Percentiles rank a stretch among this genome's conserved stretches.
Evolutionary conservation across 2,329 filamentous ascomycete species (phyloP).

Genomic region (Verticillium klebahnii): DNA sequence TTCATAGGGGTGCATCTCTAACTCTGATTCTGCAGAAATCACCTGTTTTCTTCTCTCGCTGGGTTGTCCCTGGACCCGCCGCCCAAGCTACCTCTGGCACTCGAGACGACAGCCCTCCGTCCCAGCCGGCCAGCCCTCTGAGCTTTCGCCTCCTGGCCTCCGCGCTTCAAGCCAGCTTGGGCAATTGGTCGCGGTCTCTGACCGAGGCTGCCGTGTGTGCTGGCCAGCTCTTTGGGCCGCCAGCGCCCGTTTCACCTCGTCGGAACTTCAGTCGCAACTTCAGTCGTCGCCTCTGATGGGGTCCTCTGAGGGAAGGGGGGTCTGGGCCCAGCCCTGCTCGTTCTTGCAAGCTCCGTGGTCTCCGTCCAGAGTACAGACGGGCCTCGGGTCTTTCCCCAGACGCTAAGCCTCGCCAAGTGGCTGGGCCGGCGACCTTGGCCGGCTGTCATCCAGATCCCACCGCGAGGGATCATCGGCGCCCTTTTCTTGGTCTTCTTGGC

Average conservation of each 20-base stretch:
- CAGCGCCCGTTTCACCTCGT: neutral
- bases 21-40: conserved; percentile 12
- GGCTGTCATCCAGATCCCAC: neutral
- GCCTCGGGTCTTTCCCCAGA: neutral
- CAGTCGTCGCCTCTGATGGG: neutral
- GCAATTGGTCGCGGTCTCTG: neutral
- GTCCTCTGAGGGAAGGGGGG: neutral
- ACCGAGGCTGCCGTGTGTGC: neutral
- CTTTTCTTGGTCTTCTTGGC: neutral
- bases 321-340: neutral
- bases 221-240: neutral
- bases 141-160: neutral
- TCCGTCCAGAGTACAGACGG: neutral
- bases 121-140: neutral
- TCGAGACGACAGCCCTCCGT: neutral
- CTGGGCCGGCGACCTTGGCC: neutral
- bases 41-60: conserved; percentile 4
- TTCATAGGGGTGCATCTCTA: neutral
- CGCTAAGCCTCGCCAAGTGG: neutral
- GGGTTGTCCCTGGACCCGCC: conserved; percentile 2
- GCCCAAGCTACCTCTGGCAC: neutral
- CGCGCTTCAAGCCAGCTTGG: neutral
- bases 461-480: neutral
- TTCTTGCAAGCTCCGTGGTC: neutral
- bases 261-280: neutral